Evolutionary conservation across 2,329 filamentous ascomycete species (phyloP), one percentile per base, ranked within the genome.

Genomic region (Fusarium annulatum): DNA sequence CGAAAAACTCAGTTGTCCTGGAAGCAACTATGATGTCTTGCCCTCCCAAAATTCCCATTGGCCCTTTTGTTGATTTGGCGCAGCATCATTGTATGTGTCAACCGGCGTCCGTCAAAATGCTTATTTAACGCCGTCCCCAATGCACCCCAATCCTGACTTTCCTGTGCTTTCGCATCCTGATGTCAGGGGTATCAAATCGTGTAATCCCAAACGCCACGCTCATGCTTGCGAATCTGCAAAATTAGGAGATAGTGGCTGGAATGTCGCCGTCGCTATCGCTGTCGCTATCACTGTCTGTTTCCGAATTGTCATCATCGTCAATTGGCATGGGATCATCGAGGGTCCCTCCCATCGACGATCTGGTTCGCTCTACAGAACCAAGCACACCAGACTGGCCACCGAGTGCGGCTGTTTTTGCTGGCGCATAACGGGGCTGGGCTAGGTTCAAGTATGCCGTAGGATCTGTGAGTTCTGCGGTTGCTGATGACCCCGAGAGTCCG

Each of bases 391-490:
- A 39, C 28, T 64, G 52, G 46, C 33, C 60, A 38, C 52, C 56
- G 11, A 39, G n/a, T 28, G 46, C n/a, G 11, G 39, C 16, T 43
- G 60, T 15, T 28, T 59, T 60, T 41, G 70, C 52, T 11, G 62
- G 67, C 21, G 62, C 52, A 52, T 65, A 57, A 38, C 72, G 73
- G 33, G 76, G 74, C 39, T 75, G 76, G 7, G 75, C 65, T 23
- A 79, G 63, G 26, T 74, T 72, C 11, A 76, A 56, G 16, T 67
- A 64, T 18, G 76, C 56, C 6, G 82, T 84, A 8, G 84, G 83
- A 66, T 85, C 83, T 30, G 77, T 76, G 19, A 72, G 77, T 57
- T 82, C 82, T 10, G 81, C 82, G 3, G 82, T 82, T 18, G 80
- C 83, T 21, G 80, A 73, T 3, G 82, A 79, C 2, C 78, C 82